These are phyloP conservation scores for Tubosaeta sp. DNA, from an alignment of 768 basidiomycete genomes.

Conservation along the genomic window DNA sequence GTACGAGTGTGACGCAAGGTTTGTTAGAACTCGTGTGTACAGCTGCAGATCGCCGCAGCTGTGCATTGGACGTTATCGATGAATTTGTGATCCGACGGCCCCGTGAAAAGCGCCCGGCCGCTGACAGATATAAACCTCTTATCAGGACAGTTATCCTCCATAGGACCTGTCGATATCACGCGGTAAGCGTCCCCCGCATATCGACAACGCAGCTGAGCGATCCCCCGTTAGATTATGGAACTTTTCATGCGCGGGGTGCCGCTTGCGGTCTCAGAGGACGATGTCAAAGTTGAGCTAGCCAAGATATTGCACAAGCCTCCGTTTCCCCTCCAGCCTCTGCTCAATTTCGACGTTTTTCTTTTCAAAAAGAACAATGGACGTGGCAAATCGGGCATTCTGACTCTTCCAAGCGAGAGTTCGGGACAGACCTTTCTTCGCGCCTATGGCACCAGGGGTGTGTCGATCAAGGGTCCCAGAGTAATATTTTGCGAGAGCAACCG, in stretches of 20 bases:
- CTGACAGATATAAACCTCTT: constrained; percentile 14
- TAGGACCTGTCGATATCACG: constrained; percentile 9
- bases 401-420: constrained; percentile 18
- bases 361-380: constrained; percentile 21
- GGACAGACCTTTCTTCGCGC: constrained; percentile 25
- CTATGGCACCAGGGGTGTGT: constrained; percentile 25
- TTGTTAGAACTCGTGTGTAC: not conserved
- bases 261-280: constrained; percentile 26
- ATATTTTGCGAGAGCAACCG: constrained; percentile 20
- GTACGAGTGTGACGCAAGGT: not conserved
- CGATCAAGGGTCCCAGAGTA: constrained; percentile 22
- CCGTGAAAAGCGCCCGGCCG: not conserved
- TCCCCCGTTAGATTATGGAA: constrained; percentile 25
- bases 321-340: constrained; percentile 19
- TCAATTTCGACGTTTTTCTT: constrained; percentile 35
- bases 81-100: not conserved
- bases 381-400: constrained; percentile 30
- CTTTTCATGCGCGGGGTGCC: constrained; percentile 32
- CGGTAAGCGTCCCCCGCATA: constrained; percentile 16
- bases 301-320: constrained; percentile 32
- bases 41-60: constrained; percentile 11
- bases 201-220: not conserved
- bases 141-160: not conserved
- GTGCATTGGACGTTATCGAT: constrained; percentile 19
- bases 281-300: constrained; percentile 32